Conservation (phyloP, 2,329 filamentous ascomycete species). For the Aspergillus cejpii region DNA sequence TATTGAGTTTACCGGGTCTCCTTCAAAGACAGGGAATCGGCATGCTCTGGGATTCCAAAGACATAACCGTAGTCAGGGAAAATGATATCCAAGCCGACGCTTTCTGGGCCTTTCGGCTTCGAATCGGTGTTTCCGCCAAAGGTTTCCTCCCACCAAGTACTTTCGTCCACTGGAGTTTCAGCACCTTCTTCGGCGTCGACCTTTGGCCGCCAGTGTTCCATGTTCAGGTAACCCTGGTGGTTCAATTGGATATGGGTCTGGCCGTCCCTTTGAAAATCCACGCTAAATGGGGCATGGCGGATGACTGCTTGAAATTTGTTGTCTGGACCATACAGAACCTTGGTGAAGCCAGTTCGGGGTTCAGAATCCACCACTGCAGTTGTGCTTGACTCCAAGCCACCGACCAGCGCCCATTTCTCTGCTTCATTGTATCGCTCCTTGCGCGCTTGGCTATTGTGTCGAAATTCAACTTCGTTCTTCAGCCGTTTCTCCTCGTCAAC, state of each 20-base stretch:
- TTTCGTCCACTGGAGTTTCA: constrained; percentile 50
- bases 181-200: constrained; percentile 57
- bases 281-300: constrained; percentile 70
- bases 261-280: constrained; percentile 82
- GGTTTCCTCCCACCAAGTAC: constrained; percentile 95
- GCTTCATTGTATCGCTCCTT: constrained; percentile 96
- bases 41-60: constrained; percentile 89
- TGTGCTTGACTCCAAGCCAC: constrained; percentile 66
- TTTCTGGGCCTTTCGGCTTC: constrained; percentile 92
- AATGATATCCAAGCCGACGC: constrained; percentile 80
- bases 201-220: constrained; percentile 94
- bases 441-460: constrained; percentile 73
- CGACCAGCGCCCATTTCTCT: constrained; percentile 77
- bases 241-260: constrained; percentile 81
- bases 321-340: constrained; percentile 69
- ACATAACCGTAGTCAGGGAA: constrained; percentile 91
- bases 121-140: constrained; percentile 94
- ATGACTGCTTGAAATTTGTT: constrained; percentile 76
- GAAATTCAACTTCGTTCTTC: constrained; percentile 80
- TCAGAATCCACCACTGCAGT: constrained; percentile 62
- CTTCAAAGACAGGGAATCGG: constrained; percentile 78
- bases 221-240: constrained; percentile 77
- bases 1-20: constrained; percentile 59
- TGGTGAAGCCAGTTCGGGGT: constrained; percentile 61
- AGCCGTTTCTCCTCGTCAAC: constrained; percentile 87